Percentiles rank a stretch among this genome's conserved stretches.
Evolutionary conservation across 148 eudicot species (phyloP).

Genomic region (Silene conica): DNA sequence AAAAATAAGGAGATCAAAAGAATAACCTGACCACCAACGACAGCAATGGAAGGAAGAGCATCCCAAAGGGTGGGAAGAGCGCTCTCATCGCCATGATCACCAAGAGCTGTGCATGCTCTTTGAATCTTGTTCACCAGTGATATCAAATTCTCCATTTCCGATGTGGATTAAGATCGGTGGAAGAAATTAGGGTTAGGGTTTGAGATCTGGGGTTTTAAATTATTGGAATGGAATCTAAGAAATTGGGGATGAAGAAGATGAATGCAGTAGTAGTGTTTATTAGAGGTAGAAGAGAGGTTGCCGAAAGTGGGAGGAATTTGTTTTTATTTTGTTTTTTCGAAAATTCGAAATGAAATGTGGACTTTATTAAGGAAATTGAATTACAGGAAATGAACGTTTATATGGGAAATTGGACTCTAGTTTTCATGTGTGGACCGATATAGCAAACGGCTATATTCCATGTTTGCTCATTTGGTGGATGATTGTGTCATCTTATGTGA

Average conservation of each 20-base stretch:
- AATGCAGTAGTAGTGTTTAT: too few relatives aligned
- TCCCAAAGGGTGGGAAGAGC: constrained; percentile 99
- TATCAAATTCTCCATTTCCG: constrained; percentile 77
- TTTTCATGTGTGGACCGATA: not conserved
- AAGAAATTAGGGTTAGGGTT: constrained; percentile 10
- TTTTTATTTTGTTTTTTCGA: not conserved
- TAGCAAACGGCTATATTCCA: constrained; percentile 22
- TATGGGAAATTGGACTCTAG: not conserved
- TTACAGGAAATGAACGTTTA: not conserved
- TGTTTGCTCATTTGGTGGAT: too few relatives aligned
- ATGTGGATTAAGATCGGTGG: not conserved
- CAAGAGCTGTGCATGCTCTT: constrained; percentile 92
- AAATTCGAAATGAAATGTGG: not conserved
- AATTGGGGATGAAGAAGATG: not conserved
- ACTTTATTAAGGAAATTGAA: too few relatives aligned
- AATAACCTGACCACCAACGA: constrained; percentile 96
- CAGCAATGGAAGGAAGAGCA: constrained; percentile 92
- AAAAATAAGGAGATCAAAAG: constrained; percentile 7
- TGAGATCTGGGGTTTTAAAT: not conserved
- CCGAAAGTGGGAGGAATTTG: not conserved
- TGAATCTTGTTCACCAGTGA: constrained; percentile 75
- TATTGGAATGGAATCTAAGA: not conserved
- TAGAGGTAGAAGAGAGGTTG: not conserved
- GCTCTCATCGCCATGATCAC: constrained; percentile 90
- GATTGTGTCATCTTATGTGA: too few relatives aligned